Conservation (phyloP, 805 yeast species). For the Nakazawaea sp. region DNA sequence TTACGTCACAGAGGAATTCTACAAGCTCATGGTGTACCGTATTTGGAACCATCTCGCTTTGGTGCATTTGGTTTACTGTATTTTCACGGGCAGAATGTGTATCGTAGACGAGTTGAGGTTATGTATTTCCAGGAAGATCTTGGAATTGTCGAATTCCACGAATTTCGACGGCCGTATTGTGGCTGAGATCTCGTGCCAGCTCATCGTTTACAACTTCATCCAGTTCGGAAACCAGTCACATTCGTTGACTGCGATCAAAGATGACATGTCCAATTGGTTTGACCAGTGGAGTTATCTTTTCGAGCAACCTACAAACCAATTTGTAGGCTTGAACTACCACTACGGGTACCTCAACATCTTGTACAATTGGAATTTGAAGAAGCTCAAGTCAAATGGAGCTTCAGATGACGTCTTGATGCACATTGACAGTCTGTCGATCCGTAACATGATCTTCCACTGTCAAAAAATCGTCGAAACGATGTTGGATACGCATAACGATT, state of each 20-base stretch:
- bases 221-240: conserved; percentile 24
- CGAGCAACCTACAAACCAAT: conserved; percentile 66
- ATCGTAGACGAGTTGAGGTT: conserved; percentile 49
- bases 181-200: conserved; percentile 60
- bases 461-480: conserved; percentile 34
- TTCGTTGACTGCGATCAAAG: conserved; percentile 30
- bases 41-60: conserved; percentile 68
- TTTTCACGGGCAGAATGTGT: conserved; percentile 60
- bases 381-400: neutral
- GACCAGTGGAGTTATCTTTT: conserved; percentile 65
- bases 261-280: conserved; percentile 53
- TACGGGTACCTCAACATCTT: conserved; percentile 48
- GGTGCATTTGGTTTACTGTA: conserved; percentile 60
- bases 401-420: conserved; percentile 4
- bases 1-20: conserved; percentile 34
- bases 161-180: conserved; percentile 82
- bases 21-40: conserved; percentile 49
- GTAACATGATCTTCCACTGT: conserved; percentile 33
- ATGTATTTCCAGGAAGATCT: conserved; percentile 44
- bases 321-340: conserved; percentile 65
- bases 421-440: conserved; percentile 18
- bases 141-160: conserved; percentile 54
- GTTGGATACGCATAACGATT: conserved; percentile 35
- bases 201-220: conserved; percentile 50
- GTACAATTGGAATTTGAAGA: conserved; percentile 28